Evolutionary conservation across 1,284 basidiomycete species (phyloP).

Genomic region (Sparassis latifolia): DNA sequence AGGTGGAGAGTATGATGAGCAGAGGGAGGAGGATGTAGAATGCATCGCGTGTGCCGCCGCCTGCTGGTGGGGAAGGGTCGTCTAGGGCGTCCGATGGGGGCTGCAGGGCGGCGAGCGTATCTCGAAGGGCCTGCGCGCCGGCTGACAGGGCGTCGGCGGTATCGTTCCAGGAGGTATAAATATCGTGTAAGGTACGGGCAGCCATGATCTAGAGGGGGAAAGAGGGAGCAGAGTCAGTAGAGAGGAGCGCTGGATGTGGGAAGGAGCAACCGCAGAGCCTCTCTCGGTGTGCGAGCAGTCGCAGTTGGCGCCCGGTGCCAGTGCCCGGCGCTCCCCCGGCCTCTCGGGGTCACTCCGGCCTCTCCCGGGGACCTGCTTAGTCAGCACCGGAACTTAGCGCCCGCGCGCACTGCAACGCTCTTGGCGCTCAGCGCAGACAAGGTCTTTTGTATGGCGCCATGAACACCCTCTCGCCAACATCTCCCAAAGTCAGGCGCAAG

Average conservation of each 20-base stretch:
- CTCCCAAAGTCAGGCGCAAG: conserved; percentile 32
- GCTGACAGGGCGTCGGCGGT: conserved; percentile 14
- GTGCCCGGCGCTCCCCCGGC: background rate
- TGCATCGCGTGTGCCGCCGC: conserved; percentile 33
- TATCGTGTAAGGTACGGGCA: conserved; percentile 3
- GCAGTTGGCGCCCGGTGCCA: background rate
- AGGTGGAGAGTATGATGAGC: conserved; percentile 86
- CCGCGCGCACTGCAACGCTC: no score
- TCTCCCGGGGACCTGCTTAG: conserved; percentile 4
- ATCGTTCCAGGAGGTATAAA: conserved; percentile 13
- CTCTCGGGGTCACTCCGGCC: background rate
- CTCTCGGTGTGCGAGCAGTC: no score
- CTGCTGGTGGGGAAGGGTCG: conserved; percentile 14
- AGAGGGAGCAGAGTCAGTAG: conserved; percentile 5
- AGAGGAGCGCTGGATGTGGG: conserved; percentile 3
- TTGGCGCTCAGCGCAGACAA: no score
- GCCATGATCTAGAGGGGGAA: conserved; percentile 12
- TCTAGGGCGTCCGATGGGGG: conserved; percentile 18
- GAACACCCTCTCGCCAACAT: conserved; percentile 34
- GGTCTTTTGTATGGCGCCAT: conserved; percentile 14
- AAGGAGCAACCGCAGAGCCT: background rate
- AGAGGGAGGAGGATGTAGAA: conserved; percentile 85
- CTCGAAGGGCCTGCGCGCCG: conserved; percentile 19
- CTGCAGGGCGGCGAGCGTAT: conserved; percentile 16
- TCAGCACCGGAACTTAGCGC: conserved; percentile 3